Base-by-base conservation (phyloP, 805 yeast genomes). In the Candida qinlingensis region DNA sequence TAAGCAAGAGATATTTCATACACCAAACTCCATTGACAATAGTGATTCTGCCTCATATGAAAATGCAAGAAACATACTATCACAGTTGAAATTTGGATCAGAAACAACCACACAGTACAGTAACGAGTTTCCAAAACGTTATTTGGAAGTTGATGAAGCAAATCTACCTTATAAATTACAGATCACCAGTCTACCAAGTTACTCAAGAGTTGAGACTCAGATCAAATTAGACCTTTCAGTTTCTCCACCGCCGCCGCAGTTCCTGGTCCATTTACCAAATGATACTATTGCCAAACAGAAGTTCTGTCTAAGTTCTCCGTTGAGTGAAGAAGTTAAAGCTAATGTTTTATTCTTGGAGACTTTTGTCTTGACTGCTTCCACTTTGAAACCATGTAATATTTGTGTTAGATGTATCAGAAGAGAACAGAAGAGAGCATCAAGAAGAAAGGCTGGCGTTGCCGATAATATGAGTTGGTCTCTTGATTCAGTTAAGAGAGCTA, bases 181-280 rank as follows among this genome's bases (percentile, higher is more conserved):
- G 28, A 70, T 92, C 1, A 65, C 73, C 7, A 85, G 82, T 45
- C 71, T 92, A 41, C 97, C 97, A 2, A 69, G 78, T 5, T 82
- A 81, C 56, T 88, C 97, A 10, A 79, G 99, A 55, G 99, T 92
- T 6, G 99, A 92, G 67, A 92, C 97, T 12, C 99, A 94, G 68
- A 88, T 94, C 62, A 91, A 89, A 64, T 70, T 95, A 39, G 75
- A 76, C 40, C 67, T 92, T 25, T 64, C 75, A 7, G 70, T 92
- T 40, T 75, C 81, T 31, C 96, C 97, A 1, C 80, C 92, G 1
- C 96, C 96, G 0, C 75, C 79, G 5, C 85, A 88, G 57, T 73
- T 76, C 44, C 68, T 87, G 44, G 68, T 94, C 34, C 94, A 88
- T 63, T 68, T 94, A 42, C 96, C 98, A 6, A 77, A 88, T 48